Conservation (phyloP, 768 basidiomycete species). For the Xanthoconium stramineum region DNA sequence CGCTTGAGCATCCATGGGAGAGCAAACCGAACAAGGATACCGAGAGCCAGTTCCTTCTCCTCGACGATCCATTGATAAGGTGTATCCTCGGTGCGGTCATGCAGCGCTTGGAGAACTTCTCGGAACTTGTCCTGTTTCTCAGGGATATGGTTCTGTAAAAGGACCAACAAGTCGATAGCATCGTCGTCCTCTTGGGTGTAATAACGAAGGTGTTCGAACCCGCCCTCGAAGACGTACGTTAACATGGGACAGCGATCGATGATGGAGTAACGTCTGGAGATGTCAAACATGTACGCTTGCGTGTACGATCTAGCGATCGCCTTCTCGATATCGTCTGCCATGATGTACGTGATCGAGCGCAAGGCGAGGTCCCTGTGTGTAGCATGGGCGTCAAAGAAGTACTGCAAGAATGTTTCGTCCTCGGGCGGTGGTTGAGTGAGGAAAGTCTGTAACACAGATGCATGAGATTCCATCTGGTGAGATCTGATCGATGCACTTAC, state of each 20-base stretch:
- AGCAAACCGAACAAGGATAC: slow-evolving; percentile 19
- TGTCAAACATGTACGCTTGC: slow-evolving; percentile 24
- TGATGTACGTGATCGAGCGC: slow-evolving; percentile 28
- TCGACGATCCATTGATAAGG: slow-evolving; percentile 25
- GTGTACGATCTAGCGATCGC: slow-evolving; percentile 23
- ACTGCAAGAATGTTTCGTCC: slow-evolving; percentile 6
- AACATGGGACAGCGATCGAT: slow-evolving; percentile 27
- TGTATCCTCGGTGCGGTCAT: slow-evolving; percentile 21
- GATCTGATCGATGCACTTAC: slow-evolving; percentile 7
- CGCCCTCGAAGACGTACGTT: slow-evolving; percentile 28
- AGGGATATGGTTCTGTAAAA: slow-evolving; percentile 17
- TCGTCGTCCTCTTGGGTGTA: slow-evolving; percentile 27
- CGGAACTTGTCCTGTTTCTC: slow-evolving; percentile 23
- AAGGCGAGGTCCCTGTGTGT: slow-evolving; percentile 29
- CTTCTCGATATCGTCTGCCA: slow-evolving; percentile 22
- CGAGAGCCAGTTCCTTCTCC: slow-evolving; percentile 24
- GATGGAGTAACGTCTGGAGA: slow-evolving; percentile 24
- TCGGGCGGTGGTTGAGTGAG: slow-evolving; percentile 18
- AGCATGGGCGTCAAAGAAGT: slow-evolving; percentile 22
- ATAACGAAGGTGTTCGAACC: slow-evolving; percentile 25
- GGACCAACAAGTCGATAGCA: slow-evolving; percentile 21
- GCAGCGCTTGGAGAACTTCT: slow-evolving; percentile 23
- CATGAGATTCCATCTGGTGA: neutral
- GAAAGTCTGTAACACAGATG: slow-evolving; percentile 16
- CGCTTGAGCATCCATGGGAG: slow-evolving; percentile 28